Base-by-base conservation (phyloP, 345 rosid species). In the Citrus inodora region DNA sequence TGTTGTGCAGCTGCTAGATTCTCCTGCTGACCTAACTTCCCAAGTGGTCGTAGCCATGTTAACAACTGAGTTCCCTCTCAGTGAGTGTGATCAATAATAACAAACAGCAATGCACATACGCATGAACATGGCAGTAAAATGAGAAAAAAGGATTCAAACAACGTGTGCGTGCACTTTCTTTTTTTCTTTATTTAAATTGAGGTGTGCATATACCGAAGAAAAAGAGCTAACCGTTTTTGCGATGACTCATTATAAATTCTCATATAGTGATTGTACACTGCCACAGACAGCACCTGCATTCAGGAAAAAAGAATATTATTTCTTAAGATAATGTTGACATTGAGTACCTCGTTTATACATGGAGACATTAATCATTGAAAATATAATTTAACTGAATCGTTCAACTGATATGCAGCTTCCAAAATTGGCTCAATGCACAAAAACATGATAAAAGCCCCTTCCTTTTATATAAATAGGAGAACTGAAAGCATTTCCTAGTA, bases 241-340 rank as follows among this genome's bases (percentile, higher is more conserved):
- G 51, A 78, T 55, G 99, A 88, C 64, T 92, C 98, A 5, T 85
- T 87, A 84, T 89, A 79, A 71, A 97, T 90, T 86, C 99, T 92
- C 90, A 89, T 93, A 78, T 94, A 97, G 85, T 97, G 99, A 87
- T 97, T 97, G 90, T 93, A 97, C 78, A 97, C 98, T 42, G 98
- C 99, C 76, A 94, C 99, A 5, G 99, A 87, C 46, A 97, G 98
- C 80, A 97, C 98, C 99, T 97, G 89, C 62, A 85, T 71, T 76
- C 64, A 76, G 62, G 53, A 40, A 14, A 83, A 58, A 59, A 6
- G n/a, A 25, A 16, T 8, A 65, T 46, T 48, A n/a, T 25, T 37
- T 25, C 8, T 60, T 28, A 38, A 11, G 70, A 77, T 14, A 48
- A 62, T 16, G 27, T 24, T 27, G n/a, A 24, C 24, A 40, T 1